Evolutionary conservation across 495 filamentous ascomycete species (phyloP).

Genomic region (Platismatia glauca): DNA sequence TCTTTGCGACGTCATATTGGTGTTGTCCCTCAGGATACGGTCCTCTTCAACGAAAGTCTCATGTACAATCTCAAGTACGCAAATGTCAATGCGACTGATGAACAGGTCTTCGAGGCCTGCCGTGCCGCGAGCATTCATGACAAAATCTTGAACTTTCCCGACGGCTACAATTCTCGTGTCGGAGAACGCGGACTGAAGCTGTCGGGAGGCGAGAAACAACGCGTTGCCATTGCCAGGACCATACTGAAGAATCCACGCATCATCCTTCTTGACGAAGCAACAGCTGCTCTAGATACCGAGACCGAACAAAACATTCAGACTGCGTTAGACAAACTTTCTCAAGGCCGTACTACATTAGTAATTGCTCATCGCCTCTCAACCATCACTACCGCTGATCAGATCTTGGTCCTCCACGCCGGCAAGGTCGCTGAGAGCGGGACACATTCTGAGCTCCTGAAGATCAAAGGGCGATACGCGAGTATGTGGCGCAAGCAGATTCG

Average conservation of each 20-base stretch:
- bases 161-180: constrained; percentile 84
- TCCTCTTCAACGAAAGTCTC: constrained; percentile 91
- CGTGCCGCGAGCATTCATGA: constrained; percentile 91
- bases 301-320: constrained; percentile 94
- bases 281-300: constrained; percentile 87
- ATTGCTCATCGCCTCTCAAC: constrained; percentile 88
- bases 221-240: constrained; percentile 91
- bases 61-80: constrained; percentile 98
- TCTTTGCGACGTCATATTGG: constrained; percentile 85
- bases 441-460: constrained; percentile 70
- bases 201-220: constrained; percentile 93
- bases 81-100: constrained; percentile 74
- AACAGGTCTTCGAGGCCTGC: constrained; percentile 83
- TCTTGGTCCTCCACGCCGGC: constrained; percentile 82
- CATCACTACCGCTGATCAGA: constrained; percentile 89
- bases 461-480: constrained; percentile 70
- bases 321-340: constrained; percentile 67
- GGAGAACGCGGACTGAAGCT: constrained; percentile 89
- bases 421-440: constrained; percentile 77
- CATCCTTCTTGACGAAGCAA: constrained; percentile 94
- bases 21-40: constrained; percentile 93
- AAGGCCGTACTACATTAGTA: constrained; percentile 76
- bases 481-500: constrained; percentile 97
- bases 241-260: constrained; percentile 94
- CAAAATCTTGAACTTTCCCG: constrained; percentile 86